Conservation (phyloP, 2,329 filamentous ascomycete species). For the Fusarium lyarnte region DNA sequence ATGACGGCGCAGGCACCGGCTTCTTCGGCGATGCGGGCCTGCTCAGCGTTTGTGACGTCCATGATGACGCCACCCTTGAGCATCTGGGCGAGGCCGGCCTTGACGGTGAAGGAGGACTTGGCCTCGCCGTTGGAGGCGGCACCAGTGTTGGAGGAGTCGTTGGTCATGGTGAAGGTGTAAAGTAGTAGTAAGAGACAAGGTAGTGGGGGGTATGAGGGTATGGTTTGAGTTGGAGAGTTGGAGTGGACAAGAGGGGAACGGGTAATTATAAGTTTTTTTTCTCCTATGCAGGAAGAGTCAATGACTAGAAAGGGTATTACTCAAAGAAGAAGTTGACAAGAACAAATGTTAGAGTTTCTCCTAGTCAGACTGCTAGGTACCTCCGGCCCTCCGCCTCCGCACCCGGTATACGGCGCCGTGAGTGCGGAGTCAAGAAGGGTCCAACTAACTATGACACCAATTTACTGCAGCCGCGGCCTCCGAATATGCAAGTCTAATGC, state of each 20-base stretch:
- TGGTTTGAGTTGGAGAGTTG: neutral
- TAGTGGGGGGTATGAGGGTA: neutral
- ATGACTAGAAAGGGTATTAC: conserved; percentile 11
- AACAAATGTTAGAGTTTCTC: conserved; percentile 1
- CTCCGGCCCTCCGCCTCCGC: conserved; percentile 16
- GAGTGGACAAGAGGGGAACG: neutral
- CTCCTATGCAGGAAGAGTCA: conserved; percentile 10
- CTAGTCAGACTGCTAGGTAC: neutral
- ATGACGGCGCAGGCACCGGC: conserved; percentile 96
- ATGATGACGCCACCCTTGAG: conserved; percentile 99
- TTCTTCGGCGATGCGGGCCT: conserved; percentile 97
- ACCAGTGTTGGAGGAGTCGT: conserved; percentile 44
- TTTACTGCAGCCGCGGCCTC: conserved; percentile 6
- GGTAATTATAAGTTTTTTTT: conserved; percentile 13
- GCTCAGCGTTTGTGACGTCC: conserved; percentile 94
- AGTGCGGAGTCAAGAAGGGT: conserved; percentile 20
- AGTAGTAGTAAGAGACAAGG: neutral
- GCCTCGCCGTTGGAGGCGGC: conserved; percentile 46
- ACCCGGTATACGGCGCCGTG: conserved; percentile 29
- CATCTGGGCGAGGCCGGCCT: conserved; percentile 96
- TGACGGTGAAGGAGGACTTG: conserved; percentile 79
- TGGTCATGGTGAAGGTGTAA: conserved; percentile 43
- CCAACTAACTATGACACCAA: neutral
- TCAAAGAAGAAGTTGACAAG: conserved; percentile 22
- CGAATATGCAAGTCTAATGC: conserved; percentile 9